Base-by-base conservation (phyloP, 2,329 filamentous ascomycete genomes). In the Penicillium sumatraense region DNA sequence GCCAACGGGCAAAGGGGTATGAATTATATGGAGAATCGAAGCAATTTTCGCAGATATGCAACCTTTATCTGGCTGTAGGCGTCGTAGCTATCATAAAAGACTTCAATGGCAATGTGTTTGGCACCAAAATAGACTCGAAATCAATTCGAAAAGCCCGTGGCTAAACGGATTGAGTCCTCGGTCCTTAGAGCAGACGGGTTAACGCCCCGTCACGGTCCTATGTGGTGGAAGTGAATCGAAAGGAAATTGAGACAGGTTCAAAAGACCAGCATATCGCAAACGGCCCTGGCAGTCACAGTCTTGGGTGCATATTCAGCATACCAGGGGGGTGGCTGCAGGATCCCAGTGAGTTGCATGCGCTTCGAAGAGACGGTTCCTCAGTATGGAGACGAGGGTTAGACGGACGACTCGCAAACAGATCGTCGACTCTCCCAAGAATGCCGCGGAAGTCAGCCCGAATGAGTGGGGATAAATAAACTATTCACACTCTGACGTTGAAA, bases 201-300 rank as follows among this genome's bases (percentile, higher is more conserved):
- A 47, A 57, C 46, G 56, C 38, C 48, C 57, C 51, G 50, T 62
- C 41, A 59, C 57, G 49, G 52, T 40, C 55, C 48, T 54, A 53
- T 46, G 50, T 44, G 57, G 51, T 54, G 58, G 55, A 50, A 59
- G 46, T 42, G 51, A 61, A 45, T 35, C 23, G 55, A 47, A 33
- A 56, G 51, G 36, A 47, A 40, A 53, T 46, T 48, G 46, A 50
- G 60, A 60, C 31, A 38, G 27, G 42, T 54, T 63, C 68, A 70
- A 52, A 62, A 58, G 56, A 54, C 54, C 57, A 64, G 44, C 65
- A 70, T 68, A 49, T 62, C 60, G 63, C 63, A 66, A 69, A 69
- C 52, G 59, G 58, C 52, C 51, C 38, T 64, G 52, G 57, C 57
- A 60, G 57, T 67, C 58, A 63, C 46, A 31, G 54, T 57, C 51